Evolutionary conservation across 352 stramenopile genomes (phyloP).

Genomic region (Phytopythium mirpurense): DNA sequence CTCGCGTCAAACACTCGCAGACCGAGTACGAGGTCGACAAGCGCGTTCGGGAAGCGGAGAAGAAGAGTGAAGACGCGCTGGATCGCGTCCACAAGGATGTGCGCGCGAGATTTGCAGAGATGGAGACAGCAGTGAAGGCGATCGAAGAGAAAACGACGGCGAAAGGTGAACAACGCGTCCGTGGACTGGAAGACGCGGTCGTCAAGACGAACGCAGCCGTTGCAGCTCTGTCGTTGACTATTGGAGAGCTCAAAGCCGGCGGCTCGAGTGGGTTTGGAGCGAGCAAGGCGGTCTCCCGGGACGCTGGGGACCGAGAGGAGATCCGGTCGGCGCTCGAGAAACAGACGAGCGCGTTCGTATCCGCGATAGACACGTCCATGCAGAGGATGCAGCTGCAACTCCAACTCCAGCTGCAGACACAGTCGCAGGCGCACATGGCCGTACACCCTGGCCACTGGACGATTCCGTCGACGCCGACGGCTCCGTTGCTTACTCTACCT

Average conservation of each 20-base stretch:
- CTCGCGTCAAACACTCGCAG: conserved; percentile 23
- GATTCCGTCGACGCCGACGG: background rate
- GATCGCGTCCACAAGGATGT: conserved; percentile 15
- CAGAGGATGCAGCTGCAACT: conserved; percentile 67
- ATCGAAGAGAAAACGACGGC: background rate
- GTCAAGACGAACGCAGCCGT: conserved; percentile 14
- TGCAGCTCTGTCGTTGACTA: background rate
- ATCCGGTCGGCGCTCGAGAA: conserved; percentile 22
- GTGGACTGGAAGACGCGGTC: conserved; percentile 21
- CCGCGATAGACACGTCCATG: conserved; percentile 46
- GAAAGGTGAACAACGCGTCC: conserved; percentile 17
- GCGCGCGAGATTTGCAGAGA: background rate
- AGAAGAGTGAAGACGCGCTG: conserved; percentile 12
- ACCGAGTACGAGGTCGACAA: conserved; percentile 24
- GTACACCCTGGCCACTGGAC: conserved; percentile 22
- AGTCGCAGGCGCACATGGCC: conserved; percentile 9
- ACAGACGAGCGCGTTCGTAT: conserved; percentile 27
- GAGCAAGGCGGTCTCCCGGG: conserved; percentile 6
- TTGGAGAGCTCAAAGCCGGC: conserved; percentile 4
- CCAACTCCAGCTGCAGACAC: conserved; percentile 34
- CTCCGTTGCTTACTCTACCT: background rate
- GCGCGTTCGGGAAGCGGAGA: conserved; percentile 27
- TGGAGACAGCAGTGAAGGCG: background rate
- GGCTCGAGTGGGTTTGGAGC: background rate
- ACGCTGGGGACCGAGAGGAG: background rate